Percentiles rank a stretch among this genome's conserved stretches.
Evolutionary conservation across 2,329 filamentous ascomycete genomes (phyloP).

Genomic region (Hymenoscyphus linearis): DNA sequence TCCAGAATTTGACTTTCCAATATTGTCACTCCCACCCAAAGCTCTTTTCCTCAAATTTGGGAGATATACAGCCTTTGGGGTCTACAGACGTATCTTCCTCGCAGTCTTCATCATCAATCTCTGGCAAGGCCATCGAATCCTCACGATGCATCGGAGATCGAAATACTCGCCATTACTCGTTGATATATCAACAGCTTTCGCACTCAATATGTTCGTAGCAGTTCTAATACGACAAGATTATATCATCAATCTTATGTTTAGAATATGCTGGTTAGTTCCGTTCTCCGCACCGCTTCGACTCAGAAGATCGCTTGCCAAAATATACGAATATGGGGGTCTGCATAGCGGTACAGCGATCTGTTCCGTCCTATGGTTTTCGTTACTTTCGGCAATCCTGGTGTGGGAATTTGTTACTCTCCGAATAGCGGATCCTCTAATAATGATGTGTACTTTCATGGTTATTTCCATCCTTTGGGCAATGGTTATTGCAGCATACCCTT

Average conservation of each 20-base stretch:
- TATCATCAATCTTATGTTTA: slow-evolving; percentile 47
- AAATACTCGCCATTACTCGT: slow-evolving; percentile 20
- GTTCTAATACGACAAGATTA: slow-evolving; percentile 49
- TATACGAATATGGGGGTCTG: slow-evolving; percentile 49
- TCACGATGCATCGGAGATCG: slow-evolving; percentile 27
- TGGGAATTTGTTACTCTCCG: slow-evolving; percentile 18
- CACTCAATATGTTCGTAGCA: slow-evolving; percentile 43
- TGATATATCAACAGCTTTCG: slow-evolving; percentile 22
- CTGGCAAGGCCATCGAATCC: slow-evolving; percentile 35
- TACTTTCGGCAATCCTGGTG: slow-evolving; percentile 31
- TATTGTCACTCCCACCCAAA: slow-evolving; percentile 13
- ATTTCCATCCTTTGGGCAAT: slow-evolving; percentile 43
- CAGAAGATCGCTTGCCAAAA: slow-evolving; percentile 42
- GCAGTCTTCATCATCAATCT: slow-evolving; percentile 47
- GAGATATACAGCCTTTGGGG: slow-evolving; percentile 39
- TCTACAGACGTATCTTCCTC: slow-evolving; percentile 53
- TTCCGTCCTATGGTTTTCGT: slow-evolving; percentile 43
- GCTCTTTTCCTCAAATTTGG: slow-evolving; percentile 15
- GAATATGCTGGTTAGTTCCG: slow-evolving; percentile 42
- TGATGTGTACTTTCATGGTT: slow-evolving; percentile 27
- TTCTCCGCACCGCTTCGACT: slow-evolving; percentile 43
- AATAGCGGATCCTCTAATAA: slow-evolving; percentile 19
- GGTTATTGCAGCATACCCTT: slow-evolving; percentile 45
- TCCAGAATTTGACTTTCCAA: background rate
- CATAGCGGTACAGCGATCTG: slow-evolving; percentile 47